Evolutionary conservation across 768 basidiomycete genomes (phyloP).

Genomic region (Boletus huronensis): DNA sequence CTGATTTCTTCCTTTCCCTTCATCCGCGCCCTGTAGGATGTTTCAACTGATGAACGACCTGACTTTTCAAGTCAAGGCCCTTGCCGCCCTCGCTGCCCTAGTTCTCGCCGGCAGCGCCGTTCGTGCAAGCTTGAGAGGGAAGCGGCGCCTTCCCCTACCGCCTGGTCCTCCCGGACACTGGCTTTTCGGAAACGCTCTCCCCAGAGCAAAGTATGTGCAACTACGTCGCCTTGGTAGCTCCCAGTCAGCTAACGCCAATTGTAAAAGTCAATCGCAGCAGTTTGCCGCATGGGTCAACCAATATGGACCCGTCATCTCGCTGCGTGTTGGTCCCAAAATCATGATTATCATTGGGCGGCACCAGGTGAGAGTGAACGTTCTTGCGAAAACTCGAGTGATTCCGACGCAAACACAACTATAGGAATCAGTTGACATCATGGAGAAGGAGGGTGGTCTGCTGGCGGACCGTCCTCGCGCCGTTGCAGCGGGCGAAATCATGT

Average conservation of each 20-base stretch:
- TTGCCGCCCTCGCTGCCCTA: constrained; percentile 19
- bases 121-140: constrained; percentile 5
- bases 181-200: constrained; percentile 31
- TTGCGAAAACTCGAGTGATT: neutral
- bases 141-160: constrained; percentile 23
- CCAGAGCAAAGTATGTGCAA: constrained; percentile 24
- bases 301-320: constrained; percentile 59
- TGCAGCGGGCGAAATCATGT: constrained; percentile 56
- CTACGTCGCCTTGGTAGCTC: neutral
- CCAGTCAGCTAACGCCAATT: neutral
- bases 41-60: constrained; percentile 3
- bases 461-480: constrained; percentile 55
- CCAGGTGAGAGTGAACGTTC: constrained; percentile 26
- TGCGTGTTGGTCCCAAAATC: constrained; percentile 43
- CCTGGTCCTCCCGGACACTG: constrained; percentile 34
- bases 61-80: constrained; percentile 10
- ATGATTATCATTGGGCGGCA: constrained; percentile 36
- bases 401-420: constrained; percentile 17
- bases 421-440: constrained; percentile 64
- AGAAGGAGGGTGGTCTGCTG: constrained; percentile 56
- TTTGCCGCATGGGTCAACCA: constrained; percentile 59
- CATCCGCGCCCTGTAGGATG: constrained; percentile 3
- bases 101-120: constrained; percentile 13
- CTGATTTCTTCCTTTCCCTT: neutral
- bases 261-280: constrained; percentile 28